Conservation (phyloP, 352 stramenopile species). For the Pythium aristosporum region DNA sequence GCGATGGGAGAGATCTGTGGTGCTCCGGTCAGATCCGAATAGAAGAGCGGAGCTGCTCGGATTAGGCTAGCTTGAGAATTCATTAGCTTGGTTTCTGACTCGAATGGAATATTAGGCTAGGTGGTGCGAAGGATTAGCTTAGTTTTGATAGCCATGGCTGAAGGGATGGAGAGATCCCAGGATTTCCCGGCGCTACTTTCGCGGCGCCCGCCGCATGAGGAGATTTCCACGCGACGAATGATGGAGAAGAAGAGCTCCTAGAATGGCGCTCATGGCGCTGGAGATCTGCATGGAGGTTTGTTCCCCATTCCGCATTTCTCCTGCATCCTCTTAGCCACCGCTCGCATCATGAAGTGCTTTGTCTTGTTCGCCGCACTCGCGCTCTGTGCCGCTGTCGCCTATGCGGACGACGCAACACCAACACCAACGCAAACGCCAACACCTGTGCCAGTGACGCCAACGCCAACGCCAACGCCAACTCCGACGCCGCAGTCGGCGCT, state of each 20-base stretch:
- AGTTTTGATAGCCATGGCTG: background rate
- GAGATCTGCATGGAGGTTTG: background rate
- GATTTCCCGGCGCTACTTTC: background rate
- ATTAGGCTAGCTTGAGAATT: constrained; percentile 11
- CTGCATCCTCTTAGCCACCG: background rate
- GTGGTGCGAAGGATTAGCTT: background rate
- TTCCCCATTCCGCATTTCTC: constrained; percentile 2
- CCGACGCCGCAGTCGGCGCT: constrained; percentile 2
- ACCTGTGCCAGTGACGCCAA: too few relatives aligned
- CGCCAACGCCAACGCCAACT: background rate
- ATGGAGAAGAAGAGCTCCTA: background rate
- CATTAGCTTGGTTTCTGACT: too few relatives aligned
- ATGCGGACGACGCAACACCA: background rate
- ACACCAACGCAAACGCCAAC: background rate
- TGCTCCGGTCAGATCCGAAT: constrained; percentile 4
- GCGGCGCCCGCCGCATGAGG: background rate
- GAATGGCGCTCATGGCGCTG: background rate
- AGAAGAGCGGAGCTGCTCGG: constrained; percentile 3
- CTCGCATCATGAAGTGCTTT: constrained; percentile 9
- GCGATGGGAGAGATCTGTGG: background rate
- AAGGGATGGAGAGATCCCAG: background rate
- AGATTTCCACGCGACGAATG: background rate
- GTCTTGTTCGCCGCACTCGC: background rate
- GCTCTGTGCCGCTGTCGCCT: background rate
- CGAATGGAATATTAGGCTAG: too few relatives aligned